A percentile compares a stretch with the other conserved stretches of the same genome.
These are phyloP conservation scores for Tolypocladium endophyticum DNA, from an alignment of 2,329 filamentous ascomycete genomes.

Conservation along the genomic window DNA sequence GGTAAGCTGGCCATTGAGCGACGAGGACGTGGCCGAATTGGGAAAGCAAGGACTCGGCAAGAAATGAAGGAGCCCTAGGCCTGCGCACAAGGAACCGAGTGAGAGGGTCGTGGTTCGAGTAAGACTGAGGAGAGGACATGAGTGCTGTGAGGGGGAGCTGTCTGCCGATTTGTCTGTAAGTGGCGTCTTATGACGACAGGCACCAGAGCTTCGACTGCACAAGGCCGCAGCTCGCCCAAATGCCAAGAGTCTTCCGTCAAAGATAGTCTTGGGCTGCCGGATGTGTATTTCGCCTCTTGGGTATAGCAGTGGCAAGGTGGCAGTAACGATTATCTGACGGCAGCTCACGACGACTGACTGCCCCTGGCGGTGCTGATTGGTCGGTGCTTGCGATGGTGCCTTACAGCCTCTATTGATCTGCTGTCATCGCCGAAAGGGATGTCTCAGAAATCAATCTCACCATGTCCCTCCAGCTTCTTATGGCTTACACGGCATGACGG, in stretches of 20 bases:
- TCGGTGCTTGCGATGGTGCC: no score
- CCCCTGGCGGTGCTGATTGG: no score
- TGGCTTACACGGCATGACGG: no score
- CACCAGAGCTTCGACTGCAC: background rate
- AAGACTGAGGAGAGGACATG: background rate
- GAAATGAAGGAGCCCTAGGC: background rate
- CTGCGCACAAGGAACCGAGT: background rate
- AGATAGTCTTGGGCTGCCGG: background rate
- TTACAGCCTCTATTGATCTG: no score
- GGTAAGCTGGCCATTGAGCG: conserved; percentile 16
- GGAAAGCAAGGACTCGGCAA: conserved; percentile 9
- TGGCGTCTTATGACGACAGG: background rate
- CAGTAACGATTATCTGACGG: background rate
- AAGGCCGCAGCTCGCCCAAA: background rate
- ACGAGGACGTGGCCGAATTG: conserved; percentile 14
- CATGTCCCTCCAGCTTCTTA: no score
- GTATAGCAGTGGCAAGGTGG: background rate
- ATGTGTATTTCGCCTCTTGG: background rate
- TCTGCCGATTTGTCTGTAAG: background rate
- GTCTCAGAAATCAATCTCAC: no score
- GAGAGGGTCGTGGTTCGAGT: background rate
- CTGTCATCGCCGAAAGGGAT: no score
- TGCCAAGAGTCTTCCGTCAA: background rate
- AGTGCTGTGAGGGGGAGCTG: background rate
- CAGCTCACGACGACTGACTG: background rate